A percentile compares a stretch with the other conserved stretches of the same genome.
These are phyloP conservation scores for Aspergillus jensenii DNA, from an alignment of 2,329 filamentous ascomycete species.

Conservation along the genomic window DNA sequence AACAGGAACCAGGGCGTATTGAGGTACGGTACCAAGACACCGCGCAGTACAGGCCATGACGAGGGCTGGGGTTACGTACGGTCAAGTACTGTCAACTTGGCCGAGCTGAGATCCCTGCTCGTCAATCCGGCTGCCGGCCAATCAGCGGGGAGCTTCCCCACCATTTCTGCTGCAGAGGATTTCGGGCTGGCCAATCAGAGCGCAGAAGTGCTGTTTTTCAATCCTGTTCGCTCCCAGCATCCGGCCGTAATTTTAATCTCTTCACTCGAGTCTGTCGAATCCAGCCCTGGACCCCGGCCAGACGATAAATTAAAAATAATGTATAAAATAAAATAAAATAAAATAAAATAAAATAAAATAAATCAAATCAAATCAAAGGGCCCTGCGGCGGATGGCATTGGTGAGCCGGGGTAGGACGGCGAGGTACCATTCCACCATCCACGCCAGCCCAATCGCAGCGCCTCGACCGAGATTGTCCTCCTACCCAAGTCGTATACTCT, in stretches of 20 bases:
- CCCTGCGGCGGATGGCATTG: neutral
- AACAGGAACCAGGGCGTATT: neutral
- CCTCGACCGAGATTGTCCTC: neutral
- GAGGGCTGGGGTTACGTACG: slow-evolving; percentile 7
- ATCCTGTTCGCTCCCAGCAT: slow-evolving; percentile 13
- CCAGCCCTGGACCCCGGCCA: slow-evolving; percentile 5
- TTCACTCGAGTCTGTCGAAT: slow-evolving; percentile 6
- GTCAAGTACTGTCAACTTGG: slow-evolving; percentile 12
- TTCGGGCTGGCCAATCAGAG: slow-evolving; percentile 17
- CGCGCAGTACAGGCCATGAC: slow-evolving; percentile 18
- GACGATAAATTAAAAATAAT: neutral
- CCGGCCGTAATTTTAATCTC: slow-evolving; percentile 7
- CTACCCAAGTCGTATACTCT: neutral
- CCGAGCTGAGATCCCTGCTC: slow-evolving; percentile 24
- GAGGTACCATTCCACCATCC: slow-evolving; percentile 6
- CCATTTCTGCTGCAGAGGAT: slow-evolving; percentile 18
- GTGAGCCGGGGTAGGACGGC: slow-evolving; percentile 6
- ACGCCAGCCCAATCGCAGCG: neutral
- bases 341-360: neutral
- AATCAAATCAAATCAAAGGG: neutral
- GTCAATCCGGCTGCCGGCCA: slow-evolving; percentile 31
- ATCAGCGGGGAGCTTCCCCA: slow-evolving; percentile 27
- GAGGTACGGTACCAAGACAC: neutral
- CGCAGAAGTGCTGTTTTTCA: slow-evolving; percentile 17
- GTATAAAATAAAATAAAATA: slow-evolving; percentile 2